Conservation (phyloP, 805 yeast genomes). For the Dipodascopsis tothii region DNA sequence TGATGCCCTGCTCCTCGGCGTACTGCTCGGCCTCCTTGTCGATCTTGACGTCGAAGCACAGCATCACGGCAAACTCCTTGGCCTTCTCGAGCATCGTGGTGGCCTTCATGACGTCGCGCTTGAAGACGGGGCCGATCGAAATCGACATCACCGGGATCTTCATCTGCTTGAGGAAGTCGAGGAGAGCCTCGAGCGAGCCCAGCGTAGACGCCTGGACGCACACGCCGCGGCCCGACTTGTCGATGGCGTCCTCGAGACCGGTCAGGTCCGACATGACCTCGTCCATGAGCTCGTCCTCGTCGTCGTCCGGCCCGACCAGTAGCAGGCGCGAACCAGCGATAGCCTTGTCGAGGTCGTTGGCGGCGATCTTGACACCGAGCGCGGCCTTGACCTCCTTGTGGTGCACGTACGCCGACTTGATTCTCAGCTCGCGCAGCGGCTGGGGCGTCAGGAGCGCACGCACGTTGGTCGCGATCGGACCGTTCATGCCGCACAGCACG, state of each 20-base stretch:
- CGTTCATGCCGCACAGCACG: slow-evolving; percentile 95
- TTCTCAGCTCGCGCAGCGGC: slow-evolving; percentile 89
- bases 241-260: slow-evolving; percentile 88
- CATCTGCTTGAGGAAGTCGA: slow-evolving; percentile 96
- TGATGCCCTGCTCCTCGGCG: slow-evolving; percentile 87
- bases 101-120: slow-evolving; percentile 97
- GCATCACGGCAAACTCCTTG: slow-evolving; percentile 92
- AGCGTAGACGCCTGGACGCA: slow-evolving; percentile 97
- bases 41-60: slow-evolving; percentile 93
- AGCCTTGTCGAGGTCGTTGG: slow-evolving; percentile 94
- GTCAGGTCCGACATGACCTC: slow-evolving; percentile 98
- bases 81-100: slow-evolving; percentile 95
- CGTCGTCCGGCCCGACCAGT: slow-evolving; percentile 94
- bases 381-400: slow-evolving; percentile 98
- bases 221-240: slow-evolving; percentile 92
- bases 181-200: slow-evolving; percentile 94
- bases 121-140: slow-evolving; percentile 95
- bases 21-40: slow-evolving; percentile 98
- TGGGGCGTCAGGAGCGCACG: slow-evolving; percentile 97
- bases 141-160: slow-evolving; percentile 98
- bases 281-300: slow-evolving; percentile 94
- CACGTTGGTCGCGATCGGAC: slow-evolving; percentile 93
- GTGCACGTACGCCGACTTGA: slow-evolving; percentile 93
- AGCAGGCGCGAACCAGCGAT: slow-evolving; percentile 96
- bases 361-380: slow-evolving; percentile 96